Evolutionary conservation across 2,329 filamentous ascomycete genomes (phyloP), one percentile per base, ranked within the genome.

Genomic region (Ceratocystiopsis minuta): DNA sequence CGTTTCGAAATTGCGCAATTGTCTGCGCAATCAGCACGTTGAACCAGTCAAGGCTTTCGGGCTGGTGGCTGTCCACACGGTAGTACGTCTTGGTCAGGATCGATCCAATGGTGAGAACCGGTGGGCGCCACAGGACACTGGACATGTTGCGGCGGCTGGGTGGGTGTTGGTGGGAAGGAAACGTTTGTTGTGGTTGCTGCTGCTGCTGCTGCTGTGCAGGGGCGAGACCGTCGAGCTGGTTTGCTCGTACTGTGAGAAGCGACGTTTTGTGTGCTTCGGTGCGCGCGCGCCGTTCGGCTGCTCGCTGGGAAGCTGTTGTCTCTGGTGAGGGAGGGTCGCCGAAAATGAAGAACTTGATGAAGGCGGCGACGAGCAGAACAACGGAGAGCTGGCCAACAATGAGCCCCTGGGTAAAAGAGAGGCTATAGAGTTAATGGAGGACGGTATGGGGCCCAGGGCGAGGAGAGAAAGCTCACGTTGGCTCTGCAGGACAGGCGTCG

Each of bases 341-440:
- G 56, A 98, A 96, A 55, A 98, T 96, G 72, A 98, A 98, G 73
- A 95, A 98, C 58, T 94, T 94, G 61, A 98, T 96, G 62, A 98
- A 96, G 51, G 81, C 84, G 49, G 86, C 87, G 47, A 98, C 75
- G 34, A 98, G 70, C 18, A 96, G 65, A 14, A 94, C 83, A 37
- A 98, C 82, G 2, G 86, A 93, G 40, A 98, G 69, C 60, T 98
- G 90, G 39, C 90, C 90, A 31, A 96, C 69, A 39, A 98, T 75
- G 51, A 98, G 80, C 24, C 90, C 90, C 57, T 94, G 85, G 0
- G 85, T 93, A 59, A 96, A 96, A 33, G 85, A 90, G 51, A 90
- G 67, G 35, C 84, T 88, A 54, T 18, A 24, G 37, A 18, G 34
- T 42, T 6, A 39, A 45, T 34, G 11, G 16, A 15, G 16, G 17